A percentile compares a stretch with the other conserved stretches of the same genome.
Evolutionary conservation across 2,329 filamentous ascomycete genomes (phyloP).

Genomic region (Achaetomium macrosporum): DNA sequence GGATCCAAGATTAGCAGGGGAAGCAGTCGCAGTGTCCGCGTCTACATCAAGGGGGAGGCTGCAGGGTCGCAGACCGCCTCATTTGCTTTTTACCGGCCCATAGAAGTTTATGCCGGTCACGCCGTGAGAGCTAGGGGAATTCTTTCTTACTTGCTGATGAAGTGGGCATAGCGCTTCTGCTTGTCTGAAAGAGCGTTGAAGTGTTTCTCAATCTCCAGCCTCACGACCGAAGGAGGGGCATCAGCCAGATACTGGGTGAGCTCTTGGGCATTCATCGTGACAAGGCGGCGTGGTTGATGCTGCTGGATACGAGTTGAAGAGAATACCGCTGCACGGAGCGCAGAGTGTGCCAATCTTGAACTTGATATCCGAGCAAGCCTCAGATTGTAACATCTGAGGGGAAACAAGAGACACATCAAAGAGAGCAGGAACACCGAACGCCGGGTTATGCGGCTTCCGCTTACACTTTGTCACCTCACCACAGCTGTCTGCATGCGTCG

Average conservation of each 20-base stretch:
- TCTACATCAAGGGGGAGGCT: not conserved
- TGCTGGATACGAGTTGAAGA: conserved; percentile 2
- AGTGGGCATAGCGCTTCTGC: conserved; percentile 88
- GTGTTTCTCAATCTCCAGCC: conserved; percentile 85
- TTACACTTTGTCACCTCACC: conserved; percentile 9
- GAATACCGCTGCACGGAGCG: conserved; percentile 6
- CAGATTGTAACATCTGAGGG: conserved; percentile 18
- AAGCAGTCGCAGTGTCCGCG: not conserved
- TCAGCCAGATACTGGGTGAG: conserved; percentile 81
- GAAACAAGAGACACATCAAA: conserved; percentile 21
- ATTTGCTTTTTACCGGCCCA: not conserved
- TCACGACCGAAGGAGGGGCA: conserved; percentile 80
- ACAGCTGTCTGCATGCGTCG: conserved; percentile 6
- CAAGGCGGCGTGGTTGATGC: conserved; percentile 17
- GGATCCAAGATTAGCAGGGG: conserved; percentile 5
- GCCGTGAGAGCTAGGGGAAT: not conserved
- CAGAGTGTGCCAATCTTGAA: conserved; percentile 4
- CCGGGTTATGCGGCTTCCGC: conserved; percentile 4
- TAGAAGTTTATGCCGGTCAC: not conserved
- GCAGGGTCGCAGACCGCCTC: not conserved
- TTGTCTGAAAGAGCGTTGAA: conserved; percentile 71
- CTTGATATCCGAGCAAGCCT: conserved; percentile 6
- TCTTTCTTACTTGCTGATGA: conserved; percentile 63
- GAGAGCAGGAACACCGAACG: conserved; percentile 12
- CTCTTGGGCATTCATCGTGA: conserved; percentile 54